phyloP scores from a whole-genome alignment of 225 moss, liverwort and hornwort genomes.

The Marchantia polymorpha region DNA sequence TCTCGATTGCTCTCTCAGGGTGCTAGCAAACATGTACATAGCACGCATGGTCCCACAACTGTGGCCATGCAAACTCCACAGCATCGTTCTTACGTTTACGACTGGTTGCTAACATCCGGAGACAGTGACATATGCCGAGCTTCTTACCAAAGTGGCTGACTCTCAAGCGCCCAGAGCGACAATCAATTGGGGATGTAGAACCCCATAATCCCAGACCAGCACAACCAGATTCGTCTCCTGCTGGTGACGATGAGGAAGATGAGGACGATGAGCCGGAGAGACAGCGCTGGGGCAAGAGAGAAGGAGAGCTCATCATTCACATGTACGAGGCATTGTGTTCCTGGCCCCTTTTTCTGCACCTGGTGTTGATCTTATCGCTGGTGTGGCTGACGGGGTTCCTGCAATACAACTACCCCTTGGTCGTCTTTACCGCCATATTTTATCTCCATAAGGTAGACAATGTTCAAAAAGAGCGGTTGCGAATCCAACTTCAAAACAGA shows the following conservation, averaged over 20 bases:
- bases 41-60: background rate
- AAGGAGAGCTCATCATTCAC: conserved; percentile 29
- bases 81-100: background rate
- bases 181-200: conserved; percentile 1
- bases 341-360: conserved; percentile 51
- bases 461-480: conserved; percentile 48
- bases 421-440: conserved; percentile 42
- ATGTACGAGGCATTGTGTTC: conserved; percentile 43
- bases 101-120: background rate
- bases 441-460: conserved; percentile 53
- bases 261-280: conserved; percentile 34
- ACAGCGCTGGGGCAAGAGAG: conserved; percentile 44
- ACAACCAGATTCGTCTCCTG: conserved; percentile 33
- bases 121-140: conserved; percentile 28
- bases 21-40: background rate
- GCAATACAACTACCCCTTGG: conserved; percentile 49
- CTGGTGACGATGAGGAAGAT: conserved; percentile 38
- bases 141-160: conserved; percentile 29
- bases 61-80: background rate
- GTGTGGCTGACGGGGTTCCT: conserved; percentile 51
- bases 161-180: conserved; percentile 13
- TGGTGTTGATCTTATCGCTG: conserved; percentile 40
- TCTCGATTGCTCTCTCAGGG: background rate
- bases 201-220: conserved; percentile 26
- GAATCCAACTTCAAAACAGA: conserved; percentile 43